These are phyloP conservation scores for Botryotinia calthae DNA, from an alignment of 2,329 filamentous ascomycete genomes.

Conservation along the genomic window DNA sequence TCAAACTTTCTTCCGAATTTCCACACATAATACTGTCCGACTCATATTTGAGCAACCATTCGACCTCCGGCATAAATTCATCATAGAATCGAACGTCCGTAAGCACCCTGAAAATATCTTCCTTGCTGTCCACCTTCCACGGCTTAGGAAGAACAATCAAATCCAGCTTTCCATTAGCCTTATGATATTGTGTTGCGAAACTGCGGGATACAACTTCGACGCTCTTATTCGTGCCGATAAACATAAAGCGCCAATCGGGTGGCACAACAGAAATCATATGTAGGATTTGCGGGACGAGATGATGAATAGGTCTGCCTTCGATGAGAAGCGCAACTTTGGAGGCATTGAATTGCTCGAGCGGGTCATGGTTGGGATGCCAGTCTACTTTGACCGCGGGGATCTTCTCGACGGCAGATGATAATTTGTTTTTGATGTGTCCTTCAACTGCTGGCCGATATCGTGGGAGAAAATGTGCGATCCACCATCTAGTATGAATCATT, in stretches of 20 bases:
- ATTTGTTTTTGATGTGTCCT: slow-evolving; percentile 34
- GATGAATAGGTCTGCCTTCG: slow-evolving; percentile 50
- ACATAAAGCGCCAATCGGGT: slow-evolving; percentile 56
- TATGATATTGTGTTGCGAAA: slow-evolving; percentile 49
- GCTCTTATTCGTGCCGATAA: slow-evolving; percentile 49
- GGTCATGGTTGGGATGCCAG: slow-evolving; percentile 34
- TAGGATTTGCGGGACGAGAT: slow-evolving; percentile 53
- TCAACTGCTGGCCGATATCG: slow-evolving; percentile 46
- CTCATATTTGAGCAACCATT: slow-evolving; percentile 56
- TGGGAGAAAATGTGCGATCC: slow-evolving; percentile 46
- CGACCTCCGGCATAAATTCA: slow-evolving; percentile 47
- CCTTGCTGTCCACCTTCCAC: slow-evolving; percentile 40
- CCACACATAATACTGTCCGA: slow-evolving; percentile 57
- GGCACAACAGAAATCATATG: slow-evolving; percentile 58
- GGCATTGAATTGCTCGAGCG: slow-evolving; percentile 41
- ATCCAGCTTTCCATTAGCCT: slow-evolving; percentile 47
- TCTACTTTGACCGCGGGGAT: slow-evolving; percentile 36
- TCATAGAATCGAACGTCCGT: slow-evolving; percentile 53
- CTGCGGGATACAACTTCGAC: slow-evolving; percentile 46
- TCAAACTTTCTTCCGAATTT: slow-evolving; percentile 46
- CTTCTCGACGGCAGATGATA: slow-evolving; percentile 33
- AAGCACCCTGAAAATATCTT: slow-evolving; percentile 53
- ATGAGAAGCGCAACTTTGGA: slow-evolving; percentile 52
- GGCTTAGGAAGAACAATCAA: slow-evolving; percentile 23
- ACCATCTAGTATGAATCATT: slow-evolving; percentile 44